Evolutionary conservation across 2,329 filamentous ascomycete genomes (phyloP), one percentile per base, ranked within the genome.

Genomic region (Talaromyces islandicus): DNA sequence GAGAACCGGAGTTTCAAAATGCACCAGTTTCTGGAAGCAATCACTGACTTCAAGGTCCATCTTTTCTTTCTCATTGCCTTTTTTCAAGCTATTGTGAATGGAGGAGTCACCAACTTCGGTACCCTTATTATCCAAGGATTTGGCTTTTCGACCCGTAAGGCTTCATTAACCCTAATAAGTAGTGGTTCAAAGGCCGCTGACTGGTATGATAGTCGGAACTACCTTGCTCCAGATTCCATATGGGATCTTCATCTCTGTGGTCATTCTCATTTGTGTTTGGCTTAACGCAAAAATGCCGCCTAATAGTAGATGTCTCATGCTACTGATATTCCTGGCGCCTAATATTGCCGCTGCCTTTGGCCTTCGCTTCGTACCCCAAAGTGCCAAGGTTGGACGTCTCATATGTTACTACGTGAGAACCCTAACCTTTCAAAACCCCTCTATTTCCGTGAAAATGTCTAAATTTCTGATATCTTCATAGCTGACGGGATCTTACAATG

Each of bases 261-360:
- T 76, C 0, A 83, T 83, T 60, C 67, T 83, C 3, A 67, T 68
- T 5, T 81, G 79, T 59, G 78, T 81, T 5, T 80, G 74, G 56
- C 65, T 80, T 3, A 82, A 82, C 60, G 75, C 81, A 63, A 75
- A 77, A 43, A 78, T 77, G 55, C 68, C 76, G 51, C 32, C 32
- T 17, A 79, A 80, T 62, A 72, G 73, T n/a, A 77, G 82, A 12
- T 83, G 81, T 51, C 69, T 82, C 19, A 81, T 86, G 61, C 77
- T 84, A 32, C 72, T 83, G 2, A 64, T 84, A 0, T 87, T 85
- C 65, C 78, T 86, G 62, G 66, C 82, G 17, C 84, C 83, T 1
- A 86, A 85, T 43, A 80, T 87, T 62, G 79, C 80, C 1, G 85
- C 84, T 0, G 78, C 83, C 0, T 80, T 87, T 30, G 84, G 85